A percentile compares a stretch with the other conserved stretches of the same genome.
Evolutionary conservation across 805 yeast species (phyloP).

Genomic region (Middelhovenomyces tepae): DNA sequence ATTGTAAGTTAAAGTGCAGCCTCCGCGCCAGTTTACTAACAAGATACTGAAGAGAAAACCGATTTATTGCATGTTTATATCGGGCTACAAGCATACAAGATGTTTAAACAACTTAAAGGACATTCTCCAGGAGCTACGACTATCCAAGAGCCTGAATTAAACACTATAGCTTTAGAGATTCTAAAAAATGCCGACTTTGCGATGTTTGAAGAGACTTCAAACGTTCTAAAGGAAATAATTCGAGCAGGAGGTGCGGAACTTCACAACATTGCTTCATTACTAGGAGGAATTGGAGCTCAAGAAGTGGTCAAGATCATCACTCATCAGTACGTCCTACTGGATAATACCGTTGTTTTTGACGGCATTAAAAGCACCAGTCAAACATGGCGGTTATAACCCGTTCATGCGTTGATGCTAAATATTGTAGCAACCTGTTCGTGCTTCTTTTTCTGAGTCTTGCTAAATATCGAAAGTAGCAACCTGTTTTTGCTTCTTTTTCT

Average conservation of each 20-base stretch:
- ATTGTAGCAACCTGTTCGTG: too few relatives aligned
- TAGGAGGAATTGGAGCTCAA: conserved; percentile 84
- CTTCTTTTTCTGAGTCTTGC: too few relatives aligned
- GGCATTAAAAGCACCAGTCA: conserved; percentile 49
- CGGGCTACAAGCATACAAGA: conserved; percentile 18
- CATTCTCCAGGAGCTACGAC: background rate
- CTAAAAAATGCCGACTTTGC: conserved; percentile 11
- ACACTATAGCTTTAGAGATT: background rate
- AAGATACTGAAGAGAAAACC: conserved; percentile 12
- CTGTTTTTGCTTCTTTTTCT: conserved; percentile 44
- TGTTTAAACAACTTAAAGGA: conserved; percentile 16
- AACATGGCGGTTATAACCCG: too few relatives aligned
- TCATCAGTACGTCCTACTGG: conserved; percentile 71
- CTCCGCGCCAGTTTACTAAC: too few relatives aligned
- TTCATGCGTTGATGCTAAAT: too few relatives aligned
- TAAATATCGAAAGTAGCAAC: conserved; percentile 20
- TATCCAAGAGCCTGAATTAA: background rate
- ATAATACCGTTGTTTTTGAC: conserved; percentile 63
- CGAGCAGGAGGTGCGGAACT: conserved; percentile 35
- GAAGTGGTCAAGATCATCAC: conserved; percentile 71
- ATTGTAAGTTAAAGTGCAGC: too few relatives aligned
- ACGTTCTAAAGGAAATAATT: conserved; percentile 37
- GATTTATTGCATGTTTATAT: conserved; percentile 17
- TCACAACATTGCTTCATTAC: conserved; percentile 53
- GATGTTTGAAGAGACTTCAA: conserved; percentile 12